Evolutionary conservation across 2,329 filamentous ascomycete genomes (phyloP), one percentile per base, ranked within the genome.

Genomic region (Ophiostoma fasciatum): DNA sequence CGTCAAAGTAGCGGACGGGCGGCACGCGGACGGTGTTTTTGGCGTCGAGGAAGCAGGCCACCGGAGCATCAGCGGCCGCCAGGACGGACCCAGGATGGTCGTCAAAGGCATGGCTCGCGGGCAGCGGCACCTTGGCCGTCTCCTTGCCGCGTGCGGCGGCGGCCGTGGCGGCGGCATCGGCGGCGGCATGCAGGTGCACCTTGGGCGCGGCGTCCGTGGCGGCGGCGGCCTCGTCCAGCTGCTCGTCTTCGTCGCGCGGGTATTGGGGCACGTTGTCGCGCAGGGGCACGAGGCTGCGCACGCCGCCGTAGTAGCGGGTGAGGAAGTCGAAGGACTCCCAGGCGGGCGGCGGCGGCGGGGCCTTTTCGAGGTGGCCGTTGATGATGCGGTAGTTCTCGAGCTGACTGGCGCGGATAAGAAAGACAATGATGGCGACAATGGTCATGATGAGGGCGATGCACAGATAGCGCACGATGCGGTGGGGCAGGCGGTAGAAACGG

Each of bases 321-420:
- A 98, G 57, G 49, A 94, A 92, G 0, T 76, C 74, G 52, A 93
- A 96, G 9, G 69, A 71, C 53, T 93, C 82, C 85, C 87, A 96
- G 5, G 71, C 57, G 0, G 76, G 73, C 11, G 82, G 81, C 15
- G 74, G 71, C 0, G 71, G 57, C 0, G 73, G 66, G 11, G 67
- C 67, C 44, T 74, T 74, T 13, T 71, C 68, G 20, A 79, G 51
- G 39, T 65, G 64, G 22, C 69, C 67, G 35, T 68, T 55, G 42
- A 69, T 61, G 17, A 79, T 60, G 42, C 63, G 67, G 48, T 63
- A 68, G 49, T 82, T 78, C 45, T 81, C 81, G 14, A 71, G 59
- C 49, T 81, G 70, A 48, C 82, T 85, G 43, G 81, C 77, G 20
- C 80, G 71, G 35, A 83, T 70, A 25, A 94, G 64, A 38, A 70